Conservation (phyloP, 495 filamentous ascomycete species). For the Penicillium coffeae region DNA sequence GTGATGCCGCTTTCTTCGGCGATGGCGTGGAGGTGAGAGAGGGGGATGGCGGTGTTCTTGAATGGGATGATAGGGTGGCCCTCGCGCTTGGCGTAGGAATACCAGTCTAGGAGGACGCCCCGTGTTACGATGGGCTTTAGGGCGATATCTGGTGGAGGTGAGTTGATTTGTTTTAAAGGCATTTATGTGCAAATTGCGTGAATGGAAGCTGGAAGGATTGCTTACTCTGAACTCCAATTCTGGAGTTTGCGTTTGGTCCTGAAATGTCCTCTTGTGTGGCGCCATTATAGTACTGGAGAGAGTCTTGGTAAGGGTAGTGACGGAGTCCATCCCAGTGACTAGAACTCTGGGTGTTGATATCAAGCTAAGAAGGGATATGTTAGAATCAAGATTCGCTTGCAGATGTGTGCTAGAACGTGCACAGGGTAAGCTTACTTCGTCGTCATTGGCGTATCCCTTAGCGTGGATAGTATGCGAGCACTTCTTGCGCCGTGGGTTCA, state of each 20-base stretch:
- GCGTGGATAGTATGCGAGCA: conserved; percentile 7
- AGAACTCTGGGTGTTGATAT: conserved; percentile 48
- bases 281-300: conserved; percentile 52
- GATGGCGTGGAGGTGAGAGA: conserved; percentile 27
- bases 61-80: conserved; percentile 20
- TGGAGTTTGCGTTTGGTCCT: conserved; percentile 1
- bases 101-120: conserved; percentile 43
- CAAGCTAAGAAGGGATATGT: background rate
- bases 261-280: conserved; percentile 46
- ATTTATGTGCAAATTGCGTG: too few relatives aligned
- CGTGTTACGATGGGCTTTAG: conserved; percentile 17
- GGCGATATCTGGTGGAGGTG: conserved; percentile 13
- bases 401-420: background rate
- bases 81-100: conserved; percentile 35
- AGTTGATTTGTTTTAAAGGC: too few relatives aligned
- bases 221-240: conserved; percentile 10
- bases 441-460: conserved; percentile 13
- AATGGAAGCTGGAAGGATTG: background rate
- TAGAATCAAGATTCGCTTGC: background rate
- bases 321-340: conserved; percentile 46
- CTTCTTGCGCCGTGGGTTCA: conserved; percentile 12
- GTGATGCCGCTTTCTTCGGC: conserved; percentile 11
- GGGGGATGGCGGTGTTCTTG: conserved; percentile 24
- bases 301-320: conserved; percentile 22
- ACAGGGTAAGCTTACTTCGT: conserved; percentile 3